These are phyloP conservation scores for Aquilaria agallochum DNA, from an alignment of 441 rosid species.

Conservation along the genomic window DNA sequence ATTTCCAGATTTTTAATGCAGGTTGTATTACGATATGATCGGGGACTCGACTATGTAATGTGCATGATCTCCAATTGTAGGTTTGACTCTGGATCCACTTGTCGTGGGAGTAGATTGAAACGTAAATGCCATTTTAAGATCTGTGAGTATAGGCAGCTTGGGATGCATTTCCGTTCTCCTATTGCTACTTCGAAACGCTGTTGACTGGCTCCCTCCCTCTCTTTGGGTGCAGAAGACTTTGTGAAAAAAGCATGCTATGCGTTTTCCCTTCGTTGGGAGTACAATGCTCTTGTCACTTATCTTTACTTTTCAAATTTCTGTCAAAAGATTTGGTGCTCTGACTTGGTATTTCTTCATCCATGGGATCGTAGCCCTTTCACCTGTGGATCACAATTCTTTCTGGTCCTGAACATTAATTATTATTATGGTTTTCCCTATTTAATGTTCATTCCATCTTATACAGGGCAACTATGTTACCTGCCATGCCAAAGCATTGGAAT, in stretches of 20 bases:
- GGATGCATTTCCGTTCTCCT: not conserved
- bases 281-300: conserved; percentile 93
- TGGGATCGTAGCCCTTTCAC: conserved; percentile 93
- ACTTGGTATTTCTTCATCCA: conserved; percentile 95
- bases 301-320: conserved; percentile 88
- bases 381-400: conserved; percentile 29
- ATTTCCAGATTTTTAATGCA: too few relatives aligned
- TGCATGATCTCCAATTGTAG: conserved; percentile 36
- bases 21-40: too few relatives aligned
- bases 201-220: not conserved
- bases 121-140: conserved; percentile 82
- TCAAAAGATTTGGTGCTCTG: conserved; percentile 94
- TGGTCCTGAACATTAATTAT: not conserved
- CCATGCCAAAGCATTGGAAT: conserved; percentile 88
- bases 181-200: too few relatives aligned
- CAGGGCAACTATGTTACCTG: conserved; percentile 91
- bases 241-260: conserved; percentile 99
- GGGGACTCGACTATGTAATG: not conserved
- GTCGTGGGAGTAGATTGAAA: conserved; percentile 81
- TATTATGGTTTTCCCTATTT: conserved; percentile 8
- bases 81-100: conserved; percentile 87
- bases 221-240: conserved; percentile 74
- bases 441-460: conserved; percentile 15
- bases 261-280: conserved; percentile 97
- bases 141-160: conserved; percentile 43